Evolutionary conservation across 352 stramenopile genomes (phyloP).

Genomic region (Globisporangium spiculum): DNA sequence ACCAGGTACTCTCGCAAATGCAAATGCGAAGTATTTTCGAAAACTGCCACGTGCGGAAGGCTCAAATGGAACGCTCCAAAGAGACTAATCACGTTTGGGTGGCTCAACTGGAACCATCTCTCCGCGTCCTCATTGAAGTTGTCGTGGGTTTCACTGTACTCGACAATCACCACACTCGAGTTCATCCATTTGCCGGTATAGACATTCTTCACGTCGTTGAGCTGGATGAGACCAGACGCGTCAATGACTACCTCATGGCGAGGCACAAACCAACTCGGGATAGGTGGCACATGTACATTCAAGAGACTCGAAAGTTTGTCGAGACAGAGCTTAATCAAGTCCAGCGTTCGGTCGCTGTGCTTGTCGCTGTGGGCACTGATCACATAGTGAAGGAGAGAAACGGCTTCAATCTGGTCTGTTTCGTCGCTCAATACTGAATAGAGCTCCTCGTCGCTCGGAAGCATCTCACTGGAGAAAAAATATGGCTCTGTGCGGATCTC

Average conservation of each 20-base stretch:
- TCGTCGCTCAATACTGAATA: neutral
- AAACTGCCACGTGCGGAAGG: neutral
- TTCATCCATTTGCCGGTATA: conserved; percentile 34
- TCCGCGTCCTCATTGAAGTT: conserved; percentile 1
- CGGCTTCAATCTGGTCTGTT: neutral
- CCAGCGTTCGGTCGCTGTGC: conserved; percentile 7
- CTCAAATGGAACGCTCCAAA: conserved; percentile 22
- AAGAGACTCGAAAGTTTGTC: conserved; percentile 1
- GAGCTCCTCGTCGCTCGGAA: conserved; percentile 4
- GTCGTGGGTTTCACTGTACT: conserved; percentile 3
- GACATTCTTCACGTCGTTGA: neutral
- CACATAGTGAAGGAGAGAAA: conserved; percentile 10
- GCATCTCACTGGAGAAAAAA: neutral
- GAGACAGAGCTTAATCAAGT: conserved; percentile 7
- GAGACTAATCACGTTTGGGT: conserved; percentile 20
- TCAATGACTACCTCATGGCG: conserved; percentile 60
- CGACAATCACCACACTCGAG: conserved; percentile 26
- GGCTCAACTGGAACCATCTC: conserved; percentile 36
- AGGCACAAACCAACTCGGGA: conserved; percentile 57
- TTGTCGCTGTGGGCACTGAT: conserved; percentile 12
- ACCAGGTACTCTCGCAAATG: conserved; percentile 2
- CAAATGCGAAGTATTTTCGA: conserved; percentile 1
- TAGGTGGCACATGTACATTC: neutral
- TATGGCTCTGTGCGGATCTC: neutral
- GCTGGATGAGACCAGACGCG: conserved; percentile 46